phyloP scores from a whole-genome alignment of 1,284 basidiomycete genomes.

The Hortiboletus rubellus region DNA sequence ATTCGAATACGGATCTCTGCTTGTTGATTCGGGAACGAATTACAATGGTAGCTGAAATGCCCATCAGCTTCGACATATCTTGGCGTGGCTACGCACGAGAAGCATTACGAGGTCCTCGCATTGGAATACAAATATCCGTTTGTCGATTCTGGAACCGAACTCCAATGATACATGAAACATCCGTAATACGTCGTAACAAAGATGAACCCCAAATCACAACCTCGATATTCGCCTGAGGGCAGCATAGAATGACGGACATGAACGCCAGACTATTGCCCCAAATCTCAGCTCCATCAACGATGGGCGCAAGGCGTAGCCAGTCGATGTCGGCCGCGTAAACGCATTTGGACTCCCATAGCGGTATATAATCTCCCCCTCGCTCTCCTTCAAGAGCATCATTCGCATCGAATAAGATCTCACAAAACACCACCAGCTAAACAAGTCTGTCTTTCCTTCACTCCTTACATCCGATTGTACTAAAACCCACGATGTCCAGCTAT shows the following conservation, averaged over 20 bases:
- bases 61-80: too few species aligned
- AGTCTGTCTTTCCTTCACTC: slow-evolving; percentile 1
- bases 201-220: background rate
- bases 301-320: background rate
- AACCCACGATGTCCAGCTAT: background rate
- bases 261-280: background rate
- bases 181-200: background rate
- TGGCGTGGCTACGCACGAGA: too few species aligned
- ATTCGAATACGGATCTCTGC: too few species aligned
- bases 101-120: background rate
- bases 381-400: background rate
- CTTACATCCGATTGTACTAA: background rate
- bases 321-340: too few species aligned
- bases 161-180: background rate
- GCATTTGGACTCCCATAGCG: background rate
- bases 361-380: background rate
- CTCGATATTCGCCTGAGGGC: background rate
- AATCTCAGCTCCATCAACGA: background rate
- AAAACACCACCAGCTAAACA: background rate
- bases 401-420: background rate
- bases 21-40: too few species aligned
- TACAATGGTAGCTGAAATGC: too few species aligned
- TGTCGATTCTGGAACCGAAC: background rate
- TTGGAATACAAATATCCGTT: background rate
- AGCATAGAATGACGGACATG: background rate